A percentile compares a stretch with the other conserved stretches of the same genome.
phyloP scores from a whole-genome alignment of 371 early-diverging fungal genomes.

The Mortierella sp. region DNA sequence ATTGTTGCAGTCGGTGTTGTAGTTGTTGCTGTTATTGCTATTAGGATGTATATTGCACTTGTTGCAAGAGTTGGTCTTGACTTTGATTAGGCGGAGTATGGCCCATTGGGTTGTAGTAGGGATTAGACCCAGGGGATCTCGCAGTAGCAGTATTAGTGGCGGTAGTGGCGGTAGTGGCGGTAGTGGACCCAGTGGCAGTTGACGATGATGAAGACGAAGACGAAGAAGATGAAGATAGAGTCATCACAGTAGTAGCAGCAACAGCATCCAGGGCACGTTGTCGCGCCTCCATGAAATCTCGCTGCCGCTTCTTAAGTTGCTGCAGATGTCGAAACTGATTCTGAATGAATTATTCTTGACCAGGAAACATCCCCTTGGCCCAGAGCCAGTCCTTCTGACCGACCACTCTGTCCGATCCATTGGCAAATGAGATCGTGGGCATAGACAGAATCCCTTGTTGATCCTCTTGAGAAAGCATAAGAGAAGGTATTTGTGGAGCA shows the following conservation, averaged over 20 bases:
- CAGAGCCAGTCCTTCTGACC: background rate
- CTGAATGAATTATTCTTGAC: background rate
- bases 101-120: background rate
- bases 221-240: background rate
- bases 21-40: background rate
- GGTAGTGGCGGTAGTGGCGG: background rate
- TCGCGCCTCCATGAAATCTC: background rate
- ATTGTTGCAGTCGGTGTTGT: background rate
- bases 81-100: no score
- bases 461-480: background rate
- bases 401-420: background rate
- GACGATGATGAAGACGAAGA: background rate
- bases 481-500: background rate
- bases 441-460: background rate
- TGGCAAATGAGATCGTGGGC: background rate
- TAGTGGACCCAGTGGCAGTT: background rate
- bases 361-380: background rate
- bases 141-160: background rate
- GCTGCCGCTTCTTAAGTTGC: background rate
- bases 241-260: background rate
- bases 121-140: background rate
- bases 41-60: no score
- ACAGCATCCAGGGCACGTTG: background rate
- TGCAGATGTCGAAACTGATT: background rate
- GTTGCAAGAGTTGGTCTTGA: background rate